Conservation (phyloP, 805 yeast species). For the Kuraishia capsulata region DNA sequence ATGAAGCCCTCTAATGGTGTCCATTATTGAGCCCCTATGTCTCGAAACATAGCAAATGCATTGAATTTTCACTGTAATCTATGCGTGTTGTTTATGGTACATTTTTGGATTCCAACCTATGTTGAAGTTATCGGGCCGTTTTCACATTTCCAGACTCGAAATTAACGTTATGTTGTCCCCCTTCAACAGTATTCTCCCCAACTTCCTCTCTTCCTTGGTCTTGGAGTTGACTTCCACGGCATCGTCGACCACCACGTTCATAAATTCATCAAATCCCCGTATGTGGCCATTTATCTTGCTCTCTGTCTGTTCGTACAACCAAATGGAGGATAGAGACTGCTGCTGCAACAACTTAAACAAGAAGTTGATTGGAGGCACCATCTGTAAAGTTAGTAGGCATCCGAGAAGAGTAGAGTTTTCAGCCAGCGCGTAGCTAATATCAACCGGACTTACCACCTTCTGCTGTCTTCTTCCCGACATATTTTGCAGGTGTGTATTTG, state of each 20-base stretch:
- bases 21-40: too few relatives aligned
- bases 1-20: too few relatives aligned
- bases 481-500: too few relatives aligned
- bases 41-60: too few relatives aligned
- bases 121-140: too few relatives aligned
- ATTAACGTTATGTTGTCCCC: constrained; percentile 92
- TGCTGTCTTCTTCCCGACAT: constrained; percentile 35
- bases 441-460: constrained; percentile 29
- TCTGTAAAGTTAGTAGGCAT: constrained; percentile 17
- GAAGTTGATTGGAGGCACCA: constrained; percentile 88
- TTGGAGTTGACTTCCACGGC: constrained; percentile 55
- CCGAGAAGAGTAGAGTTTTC: too few relatives aligned
- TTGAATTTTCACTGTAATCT: too few relatives aligned
- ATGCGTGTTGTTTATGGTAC: too few relatives aligned
- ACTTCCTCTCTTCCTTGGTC: constrained; percentile 35
- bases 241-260: constrained; percentile 66
- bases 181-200: constrained; percentile 75
- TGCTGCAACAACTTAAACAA: constrained; percentile 82
- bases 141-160: constrained; percentile 16
- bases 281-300: constrained; percentile 74
- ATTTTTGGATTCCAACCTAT: too few relatives aligned
- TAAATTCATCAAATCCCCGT: constrained; percentile 93
- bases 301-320: constrained; percentile 83
- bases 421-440: background rate
- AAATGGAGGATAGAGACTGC: constrained; percentile 68